Percentiles rank a stretch among this genome's conserved stretches.
These are phyloP conservation scores for Kingdonia uniflora DNA, from an alignment of 164 flowering plant species.

Conservation along the genomic window DNA sequence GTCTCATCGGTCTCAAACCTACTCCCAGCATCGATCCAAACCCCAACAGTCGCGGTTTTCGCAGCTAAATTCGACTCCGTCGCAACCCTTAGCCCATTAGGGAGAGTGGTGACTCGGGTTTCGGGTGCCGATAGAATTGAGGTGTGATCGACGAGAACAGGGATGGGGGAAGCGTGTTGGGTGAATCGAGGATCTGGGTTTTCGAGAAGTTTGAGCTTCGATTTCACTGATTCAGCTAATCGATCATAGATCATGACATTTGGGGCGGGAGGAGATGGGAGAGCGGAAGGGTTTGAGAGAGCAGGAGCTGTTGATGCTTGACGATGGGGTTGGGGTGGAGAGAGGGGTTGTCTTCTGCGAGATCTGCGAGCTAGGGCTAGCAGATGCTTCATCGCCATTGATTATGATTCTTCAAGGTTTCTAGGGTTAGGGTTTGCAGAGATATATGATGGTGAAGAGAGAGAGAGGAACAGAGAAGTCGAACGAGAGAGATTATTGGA, in stretches of 20 bases:
- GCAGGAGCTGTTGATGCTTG: conserved; percentile 17
- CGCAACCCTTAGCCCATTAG: conserved; percentile 39
- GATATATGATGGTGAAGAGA: too few relatives aligned
- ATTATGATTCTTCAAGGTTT: too few relatives aligned
- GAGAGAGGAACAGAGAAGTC: too few relatives aligned
- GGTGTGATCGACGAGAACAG: conserved; percentile 24
- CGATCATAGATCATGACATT: conserved; percentile 31
- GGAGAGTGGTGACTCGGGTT: conserved; percentile 39
- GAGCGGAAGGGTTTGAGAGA: conserved; percentile 3
- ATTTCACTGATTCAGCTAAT: conserved; percentile 23
- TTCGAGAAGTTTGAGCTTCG: conserved; percentile 24
- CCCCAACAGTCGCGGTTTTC: conserved; percentile 41
- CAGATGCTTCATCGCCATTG: conserved; percentile 16
- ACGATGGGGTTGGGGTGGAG: conserved; percentile 11
- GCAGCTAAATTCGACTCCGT: conserved; percentile 37
- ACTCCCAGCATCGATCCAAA: conserved; percentile 49
- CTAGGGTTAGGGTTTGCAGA: conserved; percentile 13
- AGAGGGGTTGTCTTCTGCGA: conserved; percentile 8
- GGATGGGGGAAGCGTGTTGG: conserved; percentile 30
- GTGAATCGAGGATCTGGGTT: conserved; percentile 35
- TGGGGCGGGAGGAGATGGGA: conserved; percentile 15
- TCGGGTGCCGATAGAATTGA: conserved; percentile 31
- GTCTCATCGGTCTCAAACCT: conserved; percentile 41
- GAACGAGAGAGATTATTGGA: too few relatives aligned
- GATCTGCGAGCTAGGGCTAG: conserved; percentile 16